A percentile compares a stretch with the other conserved stretches of the same genome.
These are phyloP conservation scores for Neurospora sp. DNA, from an alignment of 495 filamentous ascomycete species.

Conservation along the genomic window DNA sequence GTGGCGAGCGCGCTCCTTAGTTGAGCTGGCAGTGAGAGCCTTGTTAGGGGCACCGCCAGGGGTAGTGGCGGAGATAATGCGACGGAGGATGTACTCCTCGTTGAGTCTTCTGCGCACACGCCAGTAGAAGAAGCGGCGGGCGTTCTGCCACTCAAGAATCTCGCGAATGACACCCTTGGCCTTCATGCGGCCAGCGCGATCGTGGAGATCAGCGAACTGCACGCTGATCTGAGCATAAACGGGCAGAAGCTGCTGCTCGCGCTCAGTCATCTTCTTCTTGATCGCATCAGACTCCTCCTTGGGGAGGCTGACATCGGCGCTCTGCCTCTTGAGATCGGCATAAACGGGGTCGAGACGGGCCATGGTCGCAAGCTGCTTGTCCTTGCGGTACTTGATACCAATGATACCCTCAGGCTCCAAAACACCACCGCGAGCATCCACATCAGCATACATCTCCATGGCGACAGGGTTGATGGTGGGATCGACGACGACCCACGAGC, in stretches of 20 bases:
- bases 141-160: slow-evolving; percentile 74
- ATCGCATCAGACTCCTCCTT: slow-evolving; percentile 64
- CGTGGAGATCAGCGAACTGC: slow-evolving; percentile 95
- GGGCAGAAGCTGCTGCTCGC: slow-evolving; percentile 81
- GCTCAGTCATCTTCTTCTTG: slow-evolving; percentile 78
- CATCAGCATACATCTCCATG: slow-evolving; percentile 99
- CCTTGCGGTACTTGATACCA: slow-evolving; percentile 94
- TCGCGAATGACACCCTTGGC: slow-evolving; percentile 90
- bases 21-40: slow-evolving; percentile 31
- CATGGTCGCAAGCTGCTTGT: slow-evolving; percentile 98
- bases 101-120: slow-evolving; percentile 92
- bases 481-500: slow-evolving; percentile 98
- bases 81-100: slow-evolving; percentile 90
- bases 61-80: slow-evolving; percentile 53
- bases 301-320: slow-evolving; percentile 55
- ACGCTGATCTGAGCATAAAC: slow-evolving; percentile 88
- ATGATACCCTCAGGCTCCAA: slow-evolving; percentile 97
- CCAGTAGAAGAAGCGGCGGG: slow-evolving; percentile 99
- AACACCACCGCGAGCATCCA: slow-evolving; percentile 90
- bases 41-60: slow-evolving; percentile 17
- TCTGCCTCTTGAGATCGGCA: slow-evolving; percentile 66
- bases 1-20: slow-evolving; percentile 47
- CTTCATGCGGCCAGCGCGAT: slow-evolving; percentile 94
- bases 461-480: slow-evolving; percentile 91
- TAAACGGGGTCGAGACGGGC: slow-evolving; percentile 82